These are phyloP conservation scores for Limnanthes douglasii DNA, from an alignment of 345 rosid genomes.

Conservation along the genomic window DNA sequence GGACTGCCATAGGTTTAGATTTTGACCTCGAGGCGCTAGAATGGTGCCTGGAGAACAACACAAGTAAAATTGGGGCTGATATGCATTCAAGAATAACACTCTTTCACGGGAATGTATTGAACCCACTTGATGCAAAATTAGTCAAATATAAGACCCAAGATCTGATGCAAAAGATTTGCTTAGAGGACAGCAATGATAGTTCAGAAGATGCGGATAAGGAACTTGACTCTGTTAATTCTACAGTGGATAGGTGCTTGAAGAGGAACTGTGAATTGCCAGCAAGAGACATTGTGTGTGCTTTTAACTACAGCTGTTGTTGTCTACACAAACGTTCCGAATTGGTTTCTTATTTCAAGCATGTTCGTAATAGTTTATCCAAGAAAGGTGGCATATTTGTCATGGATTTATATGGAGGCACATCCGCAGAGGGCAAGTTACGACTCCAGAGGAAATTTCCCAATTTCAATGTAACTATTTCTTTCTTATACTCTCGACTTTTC, in stretches of 20 bases:
- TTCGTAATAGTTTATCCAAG: slow-evolving; percentile 39
- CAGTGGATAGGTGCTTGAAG: slow-evolving; percentile 13
- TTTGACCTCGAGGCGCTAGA: slow-evolving; percentile 70
- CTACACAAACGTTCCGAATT: slow-evolving; percentile 66
- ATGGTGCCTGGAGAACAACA: slow-evolving; percentile 74
- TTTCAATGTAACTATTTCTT: slow-evolving; percentile 39
- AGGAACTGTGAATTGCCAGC: slow-evolving; percentile 24
- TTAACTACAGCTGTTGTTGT: slow-evolving; percentile 88
- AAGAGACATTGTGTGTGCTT: slow-evolving; percentile 85
- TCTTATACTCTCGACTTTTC: background rate
- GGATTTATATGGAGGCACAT: slow-evolving; percentile 89
- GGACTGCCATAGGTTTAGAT: slow-evolving; percentile 86
- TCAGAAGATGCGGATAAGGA: slow-evolving; percentile 7
- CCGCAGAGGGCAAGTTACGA: slow-evolving; percentile 58
- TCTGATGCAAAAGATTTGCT: slow-evolving; percentile 18
- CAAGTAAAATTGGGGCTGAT: slow-evolving; percentile 47
- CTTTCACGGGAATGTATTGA: slow-evolving; percentile 74
- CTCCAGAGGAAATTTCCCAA: slow-evolving; percentile 70
- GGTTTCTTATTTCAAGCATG: slow-evolving; percentile 67
- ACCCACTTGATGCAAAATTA: slow-evolving; percentile 49
- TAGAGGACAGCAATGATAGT: slow-evolving; percentile 19
- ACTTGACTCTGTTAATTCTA: slow-evolving; percentile 10
- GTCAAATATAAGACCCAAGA: slow-evolving; percentile 35
- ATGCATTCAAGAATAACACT: slow-evolving; percentile 63
- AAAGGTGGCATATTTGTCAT: slow-evolving; percentile 76